Evolutionary conservation across 331 rosid genomes (phyloP).

Genomic region (Ulmus americana): DNA sequence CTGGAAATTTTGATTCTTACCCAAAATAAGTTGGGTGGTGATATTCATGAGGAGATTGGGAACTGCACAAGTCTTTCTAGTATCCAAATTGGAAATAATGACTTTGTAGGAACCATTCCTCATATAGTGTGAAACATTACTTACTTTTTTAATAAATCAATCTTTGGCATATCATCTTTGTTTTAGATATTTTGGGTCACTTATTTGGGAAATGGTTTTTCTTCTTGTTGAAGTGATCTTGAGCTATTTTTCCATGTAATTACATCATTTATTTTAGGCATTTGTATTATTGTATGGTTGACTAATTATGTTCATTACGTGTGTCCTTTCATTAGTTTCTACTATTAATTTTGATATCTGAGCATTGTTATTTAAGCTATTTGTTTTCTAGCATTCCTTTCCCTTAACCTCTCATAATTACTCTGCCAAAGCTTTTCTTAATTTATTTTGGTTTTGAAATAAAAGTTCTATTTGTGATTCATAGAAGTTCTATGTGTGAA

Average conservation of each 20-base stretch:
- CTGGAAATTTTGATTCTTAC: conserved; percentile 70
- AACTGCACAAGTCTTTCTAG: conserved; percentile 60
- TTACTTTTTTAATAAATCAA: not conserved
- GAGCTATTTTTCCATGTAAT: not conserved
- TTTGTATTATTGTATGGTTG: not conserved
- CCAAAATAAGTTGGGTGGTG: conserved; percentile 62
- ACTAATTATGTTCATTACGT: not conserved
- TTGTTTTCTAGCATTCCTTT: not conserved
- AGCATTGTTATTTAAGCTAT: not conserved
- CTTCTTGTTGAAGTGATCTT: not conserved
- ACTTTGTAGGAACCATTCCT: conserved; percentile 61
- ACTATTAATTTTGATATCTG: not conserved
- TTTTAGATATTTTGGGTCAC: conserved; percentile 1
- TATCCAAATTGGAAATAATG: conserved; percentile 67
- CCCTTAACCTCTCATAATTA: not conserved
- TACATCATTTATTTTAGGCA: not conserved
- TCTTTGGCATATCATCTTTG: not conserved
- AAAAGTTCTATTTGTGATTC: no score
- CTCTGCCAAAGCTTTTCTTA: not conserved
- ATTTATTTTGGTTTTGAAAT: conserved; percentile 1
- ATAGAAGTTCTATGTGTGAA: no score
- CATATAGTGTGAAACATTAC: not conserved
- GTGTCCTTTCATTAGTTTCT: not conserved
- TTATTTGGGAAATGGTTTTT: not conserved
- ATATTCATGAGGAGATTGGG: conserved; percentile 62